Evolutionary conservation across 441 rosid species (phyloP).

Genomic region (Raphanus hybrid): DNA sequence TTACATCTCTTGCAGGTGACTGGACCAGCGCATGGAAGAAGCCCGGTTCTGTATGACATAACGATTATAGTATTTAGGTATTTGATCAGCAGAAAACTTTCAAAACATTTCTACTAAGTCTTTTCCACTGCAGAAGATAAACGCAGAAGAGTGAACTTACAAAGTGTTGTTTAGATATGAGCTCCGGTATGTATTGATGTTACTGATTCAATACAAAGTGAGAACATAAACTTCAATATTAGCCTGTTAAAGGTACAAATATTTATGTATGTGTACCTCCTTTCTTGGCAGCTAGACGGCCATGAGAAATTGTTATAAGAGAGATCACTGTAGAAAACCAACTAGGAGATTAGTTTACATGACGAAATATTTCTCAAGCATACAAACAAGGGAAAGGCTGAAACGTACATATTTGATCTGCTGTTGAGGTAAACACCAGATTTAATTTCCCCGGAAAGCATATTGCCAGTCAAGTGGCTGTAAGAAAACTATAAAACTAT

Average conservation of each 20-base stretch:
- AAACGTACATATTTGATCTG: slow-evolving; percentile 27
- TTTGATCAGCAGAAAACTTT: neutral
- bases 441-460: slow-evolving; percentile 64
- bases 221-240: slow-evolving; percentile 25
- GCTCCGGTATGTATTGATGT: slow-evolving; percentile 71
- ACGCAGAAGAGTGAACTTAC: slow-evolving; percentile 46
- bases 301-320: slow-evolving; percentile 73
- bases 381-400: neutral
- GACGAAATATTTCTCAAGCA: neutral
- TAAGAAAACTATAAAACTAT: neutral
- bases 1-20: slow-evolving; percentile 46
- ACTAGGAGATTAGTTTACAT: slow-evolving; percentile 9
- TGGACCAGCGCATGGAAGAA: slow-evolving; percentile 57
- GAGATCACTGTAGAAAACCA: slow-evolving; percentile 60
- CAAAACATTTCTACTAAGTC: neutral
- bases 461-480: slow-evolving; percentile 70
- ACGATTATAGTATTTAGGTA: neutral
- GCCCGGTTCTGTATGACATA: slow-evolving; percentile 43
- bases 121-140: no score
- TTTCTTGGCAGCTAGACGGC: slow-evolving; percentile 57
- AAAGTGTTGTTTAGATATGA: slow-evolving; percentile 42
- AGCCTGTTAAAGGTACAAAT: slow-evolving; percentile 22
- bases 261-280: slow-evolving; percentile 33
- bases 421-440: slow-evolving; percentile 35
- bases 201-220: slow-evolving; percentile 53